Conservation (phyloP, 352 stramenopile species). For the Globisporangium uncinulatum region DNA sequence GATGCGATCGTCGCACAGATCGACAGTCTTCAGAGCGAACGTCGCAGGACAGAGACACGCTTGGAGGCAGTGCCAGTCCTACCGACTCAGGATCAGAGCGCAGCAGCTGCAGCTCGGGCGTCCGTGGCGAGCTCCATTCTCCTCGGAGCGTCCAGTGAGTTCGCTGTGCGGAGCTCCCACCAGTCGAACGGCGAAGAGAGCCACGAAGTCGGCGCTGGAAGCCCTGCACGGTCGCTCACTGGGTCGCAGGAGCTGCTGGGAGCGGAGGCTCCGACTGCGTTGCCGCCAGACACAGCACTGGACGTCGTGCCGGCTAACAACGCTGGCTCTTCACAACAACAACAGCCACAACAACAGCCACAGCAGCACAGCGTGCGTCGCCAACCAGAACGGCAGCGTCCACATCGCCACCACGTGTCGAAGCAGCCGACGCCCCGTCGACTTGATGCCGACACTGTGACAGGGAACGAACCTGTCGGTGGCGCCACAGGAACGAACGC, state of each 20-base stretch:
- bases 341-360: conserved; percentile 1
- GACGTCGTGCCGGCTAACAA: background rate
- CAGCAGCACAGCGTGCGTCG: background rate
- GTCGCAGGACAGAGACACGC: background rate
- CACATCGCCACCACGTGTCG: too few relatives aligned
- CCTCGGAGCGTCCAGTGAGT: background rate
- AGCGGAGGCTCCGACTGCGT: background rate
- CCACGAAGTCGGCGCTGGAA: background rate
- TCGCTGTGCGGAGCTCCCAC: background rate
- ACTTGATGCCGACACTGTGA: background rate
- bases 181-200: conserved; percentile 16
- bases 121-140: conserved; percentile 11
- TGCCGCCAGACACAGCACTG: background rate
- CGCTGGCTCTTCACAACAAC: background rate
- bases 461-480: conserved; percentile 2
- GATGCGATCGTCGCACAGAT: conserved; percentile 1
- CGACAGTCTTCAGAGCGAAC: background rate
- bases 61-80: background rate
- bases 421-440: too few relatives aligned
- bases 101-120: background rate
- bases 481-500: background rate
- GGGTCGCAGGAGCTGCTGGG: background rate
- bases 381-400: background rate
- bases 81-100: background rate
- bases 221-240: background rate